Conservation (phyloP, 116 monocot species). For the Dioscorea cayenensis region DNA sequence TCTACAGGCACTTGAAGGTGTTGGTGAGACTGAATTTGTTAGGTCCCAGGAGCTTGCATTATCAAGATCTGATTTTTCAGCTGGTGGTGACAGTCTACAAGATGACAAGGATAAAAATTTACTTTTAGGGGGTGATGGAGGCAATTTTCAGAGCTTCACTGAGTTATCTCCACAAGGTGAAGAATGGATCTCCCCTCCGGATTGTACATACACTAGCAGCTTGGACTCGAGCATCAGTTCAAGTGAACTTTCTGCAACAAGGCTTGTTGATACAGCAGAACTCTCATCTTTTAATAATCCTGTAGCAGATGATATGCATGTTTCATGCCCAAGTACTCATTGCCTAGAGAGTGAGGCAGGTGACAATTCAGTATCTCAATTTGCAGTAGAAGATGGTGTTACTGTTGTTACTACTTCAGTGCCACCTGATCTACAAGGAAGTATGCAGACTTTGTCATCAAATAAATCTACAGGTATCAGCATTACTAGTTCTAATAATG, state of each 20-base stretch:
- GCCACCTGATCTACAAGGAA: constrained; percentile 6
- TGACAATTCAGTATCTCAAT: constrained; percentile 17
- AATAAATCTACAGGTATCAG: neutral
- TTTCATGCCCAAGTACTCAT: constrained; percentile 9
- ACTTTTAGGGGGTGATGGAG: constrained; percentile 9
- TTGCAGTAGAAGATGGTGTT: constrained; percentile 9
- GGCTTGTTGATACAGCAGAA: constrained; percentile 22
- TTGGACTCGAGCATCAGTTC: constrained; percentile 27
- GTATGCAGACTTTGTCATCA: constrained; percentile 6
- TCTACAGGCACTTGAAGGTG: constrained; percentile 84
- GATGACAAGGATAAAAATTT: constrained; percentile 24
- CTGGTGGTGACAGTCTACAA: constrained; percentile 28
- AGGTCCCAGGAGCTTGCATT: constrained; percentile 55
- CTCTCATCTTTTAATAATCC: neutral
- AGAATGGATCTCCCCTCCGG: constrained; percentile 87
- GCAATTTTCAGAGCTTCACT: constrained; percentile 13
- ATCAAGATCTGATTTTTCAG: constrained; percentile 40
- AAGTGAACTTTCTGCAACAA: constrained; percentile 26
- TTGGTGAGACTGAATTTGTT: constrained; percentile 67
- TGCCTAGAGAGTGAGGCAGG: constrained; percentile 7
- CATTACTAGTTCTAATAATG: neutral
- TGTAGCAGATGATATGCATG: constrained; percentile 3
- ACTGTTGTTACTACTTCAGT: constrained; percentile 8
- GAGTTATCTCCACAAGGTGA: constrained; percentile 45
- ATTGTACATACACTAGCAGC: constrained; percentile 60